Evolutionary conservation across 805 yeast species (phyloP), one percentile per base, ranked within the genome.

Genomic region (Starmerella apis): DNA sequence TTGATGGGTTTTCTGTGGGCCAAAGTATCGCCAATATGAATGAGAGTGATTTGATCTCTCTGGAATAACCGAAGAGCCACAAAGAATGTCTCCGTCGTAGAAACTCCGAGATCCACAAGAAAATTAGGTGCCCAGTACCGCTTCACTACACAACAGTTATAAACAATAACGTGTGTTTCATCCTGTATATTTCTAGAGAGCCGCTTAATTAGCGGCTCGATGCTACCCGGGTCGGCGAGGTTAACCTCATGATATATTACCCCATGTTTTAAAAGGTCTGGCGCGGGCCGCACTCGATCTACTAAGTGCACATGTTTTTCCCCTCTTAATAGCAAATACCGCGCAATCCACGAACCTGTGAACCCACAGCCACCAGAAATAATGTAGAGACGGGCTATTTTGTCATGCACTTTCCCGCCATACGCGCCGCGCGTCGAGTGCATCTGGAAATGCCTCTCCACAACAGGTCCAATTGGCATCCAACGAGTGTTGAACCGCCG

Each of bases 341-440:
- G 56, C 24, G 56, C 61, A 13, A 63, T 52, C 66, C 66, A 63
- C 3, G 65, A 58, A 7, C 66, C 66, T 23, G 53, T 30, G 43
- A 61, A 62, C 9, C 65, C 65, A n/a, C 58, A 49, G 19, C 65
- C 66, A 1, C 65, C 65, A 7, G 57, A 53, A n/a, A 62, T 46
- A 13, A 63, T 45, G 48, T 61, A 62, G 16, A 55, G 23, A 4
- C 62, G 54, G 11, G 50, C 27, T 8, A 27, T 25, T 11, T 24
- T 44, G 4, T 42, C 48, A 2, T 44, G 48, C 33, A 19, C 41
- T 14, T 50, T 43, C 41, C 48, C 30, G 9, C 48, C 48, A 16
- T 30, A 53, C 6, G 50, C 59, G 16, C 51, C 57, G 20, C 56
- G 49, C 8, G 57, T 56, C 7, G 55, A 41, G 32, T 57, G 58